Conservation (phyloP, 2,329 filamentous ascomycete species). For the Capronia coronata region DNA sequence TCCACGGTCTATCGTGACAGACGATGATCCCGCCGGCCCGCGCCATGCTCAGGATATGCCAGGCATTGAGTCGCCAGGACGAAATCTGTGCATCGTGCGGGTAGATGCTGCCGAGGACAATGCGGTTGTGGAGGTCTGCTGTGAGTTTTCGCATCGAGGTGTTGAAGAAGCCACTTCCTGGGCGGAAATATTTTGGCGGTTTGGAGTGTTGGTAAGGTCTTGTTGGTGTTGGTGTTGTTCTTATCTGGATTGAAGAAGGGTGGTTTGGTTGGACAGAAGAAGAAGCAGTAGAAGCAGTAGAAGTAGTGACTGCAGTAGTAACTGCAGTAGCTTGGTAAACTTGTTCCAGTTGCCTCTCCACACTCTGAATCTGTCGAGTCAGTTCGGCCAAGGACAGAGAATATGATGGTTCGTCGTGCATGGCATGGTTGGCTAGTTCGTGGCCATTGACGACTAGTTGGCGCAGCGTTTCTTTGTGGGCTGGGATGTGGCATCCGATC, state of each 20-base stretch:
- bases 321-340: too few species aligned
- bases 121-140: slow-evolving; percentile 56
- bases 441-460: slow-evolving; percentile 56
- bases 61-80: slow-evolving; percentile 62
- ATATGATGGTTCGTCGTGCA: slow-evolving; percentile 73
- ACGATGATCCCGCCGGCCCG: slow-evolving; percentile 72
- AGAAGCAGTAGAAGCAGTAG: too few species aligned
- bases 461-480: slow-evolving; percentile 49
- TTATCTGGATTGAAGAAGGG: too few species aligned
- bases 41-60: slow-evolving; percentile 73
- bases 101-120: slow-evolving; percentile 79
- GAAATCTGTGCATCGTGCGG: slow-evolving; percentile 85
- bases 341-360: slow-evolving; percentile 54
- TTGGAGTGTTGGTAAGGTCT: slow-evolving; percentile 20
- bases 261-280: too few species aligned
- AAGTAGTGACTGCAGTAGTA: too few species aligned
- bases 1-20: slow-evolving; percentile 84
- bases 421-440: slow-evolving; percentile 81
- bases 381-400: slow-evolving; percentile 56
- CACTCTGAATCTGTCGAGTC: slow-evolving; percentile 55
- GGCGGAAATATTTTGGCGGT: slow-evolving; percentile 65
- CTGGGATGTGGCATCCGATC: slow-evolving; percentile 68
- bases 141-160: slow-evolving; percentile 59
- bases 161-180: slow-evolving; percentile 79
- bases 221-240: too few species aligned